Percentiles rank a stretch among this genome's conserved stretches.
Conservation (phyloP, 306 rosid genomes). For the Nissolia schottii region DNA sequence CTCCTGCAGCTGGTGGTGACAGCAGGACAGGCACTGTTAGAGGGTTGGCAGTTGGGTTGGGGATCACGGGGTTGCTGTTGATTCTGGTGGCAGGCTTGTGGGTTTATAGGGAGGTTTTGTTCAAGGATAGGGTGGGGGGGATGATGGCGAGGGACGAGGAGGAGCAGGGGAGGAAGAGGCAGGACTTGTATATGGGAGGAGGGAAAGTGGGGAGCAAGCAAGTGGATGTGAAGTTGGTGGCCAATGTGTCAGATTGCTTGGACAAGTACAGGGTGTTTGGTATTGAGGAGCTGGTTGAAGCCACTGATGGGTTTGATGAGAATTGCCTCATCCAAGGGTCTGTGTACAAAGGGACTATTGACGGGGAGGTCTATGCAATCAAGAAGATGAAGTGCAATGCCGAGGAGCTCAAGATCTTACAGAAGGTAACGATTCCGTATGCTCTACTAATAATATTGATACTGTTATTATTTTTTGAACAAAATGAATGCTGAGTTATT, state of each 20-base stretch:
- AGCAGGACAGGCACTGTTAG: conserved; percentile 40
- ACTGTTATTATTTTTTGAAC: background rate
- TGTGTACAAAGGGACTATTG: conserved; percentile 65
- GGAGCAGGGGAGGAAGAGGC: conserved; percentile 3
- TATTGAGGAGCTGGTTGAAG: conserved; percentile 59
- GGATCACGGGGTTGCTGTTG: conserved; percentile 53
- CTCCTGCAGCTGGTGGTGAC: background rate
- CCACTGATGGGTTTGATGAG: conserved; percentile 62
- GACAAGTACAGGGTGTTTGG: conserved; percentile 83
- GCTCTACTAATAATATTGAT: background rate
- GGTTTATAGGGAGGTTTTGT: conserved; percentile 44
- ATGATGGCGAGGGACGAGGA: conserved; percentile 36
- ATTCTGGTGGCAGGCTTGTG: conserved; percentile 42
- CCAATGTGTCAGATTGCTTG: conserved; percentile 85
- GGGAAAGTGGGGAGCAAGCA: conserved; percentile 30
- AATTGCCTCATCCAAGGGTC: conserved; percentile 71
- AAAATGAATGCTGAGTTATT: background rate
- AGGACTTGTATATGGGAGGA: conserved; percentile 10
- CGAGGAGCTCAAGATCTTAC: conserved; percentile 96
- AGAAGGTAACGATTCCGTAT: conserved; percentile 76
- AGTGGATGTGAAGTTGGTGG: conserved; percentile 60
- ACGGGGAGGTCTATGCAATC: conserved; percentile 63
- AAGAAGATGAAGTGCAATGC: conserved; percentile 99
- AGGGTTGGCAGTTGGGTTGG: conserved; percentile 74
- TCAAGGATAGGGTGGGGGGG: conserved; percentile 28